Evolutionary conservation across 768 basidiomycete genomes (phyloP), one percentile per base, ranked within the genome.

Genomic region (Piloderma croceum): DNA sequence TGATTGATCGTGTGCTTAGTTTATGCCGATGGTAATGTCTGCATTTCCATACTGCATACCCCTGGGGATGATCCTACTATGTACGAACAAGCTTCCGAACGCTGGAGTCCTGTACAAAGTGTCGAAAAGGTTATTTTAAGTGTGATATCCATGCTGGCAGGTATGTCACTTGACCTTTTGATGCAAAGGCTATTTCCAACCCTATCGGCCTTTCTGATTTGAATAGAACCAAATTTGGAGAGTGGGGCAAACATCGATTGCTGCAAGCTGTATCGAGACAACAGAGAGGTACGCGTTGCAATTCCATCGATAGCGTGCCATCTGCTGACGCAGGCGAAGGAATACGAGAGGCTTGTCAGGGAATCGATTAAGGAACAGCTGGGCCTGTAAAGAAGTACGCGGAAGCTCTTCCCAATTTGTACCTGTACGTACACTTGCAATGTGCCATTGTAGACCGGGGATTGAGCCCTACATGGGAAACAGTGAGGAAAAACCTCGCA

Each of bases 61-160:
- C 96, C 93, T 0, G 89, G 88, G 7, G 89, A 90, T 55, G 87
- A 90, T 50, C 89, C 89, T 13, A 85, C 82, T 43, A 85, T 89
- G 73, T 98, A 97, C 60, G 94, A 99, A 59, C 79, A 85, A 50
- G 90, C 92, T 0, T 90, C 87, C 15, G 96, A 99, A 56, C 77
- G 96, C 27, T 99, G 96, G 96, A 90, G 87, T 43, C 96, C 96
- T n/a, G 94, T 98, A 0, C 94, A 98, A 64, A 90, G 89, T 54
- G 89, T 99, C 12, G 88, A 98, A 68, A 97, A 96, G 64, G 94
- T 96, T 48, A 76, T 98, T 39, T 71, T 98, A 7, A 93, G 90
- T 51, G 94, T 99, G 18, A 81, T 99, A 51, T 92, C 89, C 31
- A 97, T 99, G 92, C 73, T 99, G 10, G 93, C 96, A 47, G 89